A percentile compares a stretch with the other conserved stretches of the same genome.
Evolutionary conservation across 23 red algal genomes (phyloP).

Genomic region (Gracilaria gracilis): DNA sequence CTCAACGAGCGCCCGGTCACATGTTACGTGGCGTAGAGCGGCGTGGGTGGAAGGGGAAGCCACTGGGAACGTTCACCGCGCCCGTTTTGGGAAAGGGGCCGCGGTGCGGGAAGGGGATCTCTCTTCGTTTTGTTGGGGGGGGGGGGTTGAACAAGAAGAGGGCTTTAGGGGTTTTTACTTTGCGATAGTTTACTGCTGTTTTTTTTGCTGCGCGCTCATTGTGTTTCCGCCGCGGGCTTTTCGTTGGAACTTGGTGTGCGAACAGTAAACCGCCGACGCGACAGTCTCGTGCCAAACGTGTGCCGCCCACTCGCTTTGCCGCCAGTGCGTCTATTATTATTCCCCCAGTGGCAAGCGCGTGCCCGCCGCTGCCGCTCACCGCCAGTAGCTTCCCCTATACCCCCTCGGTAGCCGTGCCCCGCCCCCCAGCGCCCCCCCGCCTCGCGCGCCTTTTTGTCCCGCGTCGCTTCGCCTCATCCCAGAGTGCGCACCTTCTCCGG

Average conservation of each 20-base stretch:
- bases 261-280: too few species aligned
- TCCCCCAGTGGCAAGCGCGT: too few species aligned
- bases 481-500: too few species aligned
- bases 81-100: not conserved
- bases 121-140: not conserved
- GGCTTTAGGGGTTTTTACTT: too few species aligned
- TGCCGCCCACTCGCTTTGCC: not conserved
- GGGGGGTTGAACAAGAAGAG: not conserved
- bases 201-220: not conserved
- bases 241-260: too few species aligned
- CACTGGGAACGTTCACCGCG: not conserved
- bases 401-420: not conserved
- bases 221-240: too few species aligned
- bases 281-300: not conserved
- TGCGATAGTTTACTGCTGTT: not conserved
- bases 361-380: not conserved
- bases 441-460: not conserved
- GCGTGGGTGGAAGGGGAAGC: not conserved
- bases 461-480: too few species aligned
- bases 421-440: not conserved
- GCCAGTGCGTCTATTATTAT: not conserved
- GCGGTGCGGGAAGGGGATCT: not conserved
- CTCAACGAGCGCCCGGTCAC: slow-evolving; percentile 59
- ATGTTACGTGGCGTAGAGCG: slow-evolving; percentile 32
- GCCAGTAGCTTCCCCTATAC: too few species aligned